A percentile compares a stretch with the other conserved stretches of the same genome.
Evolutionary conservation across 2,329 filamentous ascomycete genomes (phyloP).

Genomic region (Neofusicoccum kwambonambiense): DNA sequence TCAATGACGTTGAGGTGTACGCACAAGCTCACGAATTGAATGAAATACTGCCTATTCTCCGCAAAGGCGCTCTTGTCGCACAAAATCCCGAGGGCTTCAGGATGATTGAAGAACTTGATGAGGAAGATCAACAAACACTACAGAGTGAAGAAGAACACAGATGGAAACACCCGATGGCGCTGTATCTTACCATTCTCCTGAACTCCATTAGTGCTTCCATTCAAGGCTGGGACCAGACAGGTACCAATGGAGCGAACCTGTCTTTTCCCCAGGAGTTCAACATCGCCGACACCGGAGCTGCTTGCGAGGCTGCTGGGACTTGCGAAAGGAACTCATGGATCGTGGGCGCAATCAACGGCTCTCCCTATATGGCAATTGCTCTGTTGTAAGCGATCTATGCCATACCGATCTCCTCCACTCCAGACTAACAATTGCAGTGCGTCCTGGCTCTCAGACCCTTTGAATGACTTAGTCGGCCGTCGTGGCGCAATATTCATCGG

Average conservation of each 20-base stretch:
- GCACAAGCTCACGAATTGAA: constrained; percentile 58
- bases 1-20: constrained; percentile 59
- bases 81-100: constrained; percentile 66
- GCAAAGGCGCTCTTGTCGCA: constrained; percentile 71
- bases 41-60: constrained; percentile 59
- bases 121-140: constrained; percentile 61
- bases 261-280: constrained; percentile 58
- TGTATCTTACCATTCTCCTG: constrained; percentile 66
- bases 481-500: constrained; percentile 76
- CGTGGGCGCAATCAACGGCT: constrained; percentile 60
- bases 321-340: constrained; percentile 50
- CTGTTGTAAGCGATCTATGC: constrained; percentile 15
- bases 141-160: constrained; percentile 64
- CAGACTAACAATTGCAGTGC: constrained; percentile 36
- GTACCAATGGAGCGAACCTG: constrained; percentile 52
- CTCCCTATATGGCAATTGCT: constrained; percentile 65
- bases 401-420: neutral
- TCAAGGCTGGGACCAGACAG: constrained; percentile 58
- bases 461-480: constrained; percentile 69
- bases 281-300: constrained; percentile 32
- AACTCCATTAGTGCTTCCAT: constrained; percentile 70
- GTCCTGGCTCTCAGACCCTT: constrained; percentile 71
- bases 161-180: constrained; percentile 61
- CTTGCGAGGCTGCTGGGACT: neutral
- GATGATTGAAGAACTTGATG: constrained; percentile 58